Base-by-base conservation (phyloP, 768 basidiomycete genomes). In the Lyophyllum atratum region DNA sequence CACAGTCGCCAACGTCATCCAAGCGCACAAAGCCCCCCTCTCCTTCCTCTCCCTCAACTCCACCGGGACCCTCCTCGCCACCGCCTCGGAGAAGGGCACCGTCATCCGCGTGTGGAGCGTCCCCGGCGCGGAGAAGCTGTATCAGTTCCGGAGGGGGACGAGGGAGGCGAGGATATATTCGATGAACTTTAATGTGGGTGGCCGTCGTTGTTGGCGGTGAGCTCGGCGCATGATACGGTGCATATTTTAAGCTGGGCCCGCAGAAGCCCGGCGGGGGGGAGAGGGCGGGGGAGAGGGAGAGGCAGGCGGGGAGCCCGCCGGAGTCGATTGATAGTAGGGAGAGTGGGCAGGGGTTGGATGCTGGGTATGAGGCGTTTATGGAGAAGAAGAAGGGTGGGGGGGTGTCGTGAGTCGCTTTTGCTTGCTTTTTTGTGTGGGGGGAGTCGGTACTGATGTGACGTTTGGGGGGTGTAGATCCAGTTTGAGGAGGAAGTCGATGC, bases 41-140 rank as follows among this genome's bases (percentile, higher is more conserved):
- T 91, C 95, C 8, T 86, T 86, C 65, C 80, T 98, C 46, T 79
- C 91, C 6, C 84, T 99, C 72, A 96, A 95, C 72, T 81, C 85
- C 2, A 80, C 88, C 0, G 96, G 96, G 12, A 92, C 92, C 0
- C 80, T 98, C 53, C 86, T 99, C 40, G 97, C 96, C 21, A 95
- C 96, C 6, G 88, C 94, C 14, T 91, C 89, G 1, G 93, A 95
- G 44, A 96, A 95, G 68, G 97, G 97, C 14, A 99, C 97, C 6
- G 94, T 98, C 60, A 96, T 99, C 54, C 85, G 97, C 43, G 95
- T 98, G 1, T 98, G 95, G 84, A 84, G 85, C 46, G 79, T 97
- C 14, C 96, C 97, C 0, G 84, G 87, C 6, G 93, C 94, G 0
- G 93, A 98, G 76, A 94, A 95, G 72, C 69, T 98, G 47, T 95